Percentiles rank a stretch among this genome's conserved stretches.
Conservation (phyloP, 371 early-diverging fungal species). For the Mortierella sp. region DNA sequence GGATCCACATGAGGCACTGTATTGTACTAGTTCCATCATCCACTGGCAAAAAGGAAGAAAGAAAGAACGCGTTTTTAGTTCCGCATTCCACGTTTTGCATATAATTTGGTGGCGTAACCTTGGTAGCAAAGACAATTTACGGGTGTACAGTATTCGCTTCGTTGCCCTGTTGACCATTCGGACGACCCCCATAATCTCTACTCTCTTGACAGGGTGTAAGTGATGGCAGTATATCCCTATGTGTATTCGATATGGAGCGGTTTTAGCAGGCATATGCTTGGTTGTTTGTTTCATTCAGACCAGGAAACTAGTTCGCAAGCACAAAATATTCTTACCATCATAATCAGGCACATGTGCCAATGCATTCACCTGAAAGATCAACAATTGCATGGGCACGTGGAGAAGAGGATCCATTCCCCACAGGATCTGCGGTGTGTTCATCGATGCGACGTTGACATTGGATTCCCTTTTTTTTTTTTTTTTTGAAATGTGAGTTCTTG, state of each 20-base stretch:
- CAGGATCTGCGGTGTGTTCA: slow-evolving; percentile 28
- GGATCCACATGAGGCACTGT: slow-evolving; percentile 42
- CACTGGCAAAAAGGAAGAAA: slow-evolving; percentile 6
- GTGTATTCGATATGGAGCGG: neutral
- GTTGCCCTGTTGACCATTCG: slow-evolving; percentile 14
- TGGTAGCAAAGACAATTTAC: slow-evolving; percentile 21
- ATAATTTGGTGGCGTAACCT: slow-evolving; percentile 19
- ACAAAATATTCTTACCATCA: too few relatives aligned
- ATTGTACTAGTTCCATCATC: slow-evolving; percentile 38
- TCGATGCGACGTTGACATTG: slow-evolving; percentile 11
- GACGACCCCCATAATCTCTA: slow-evolving; percentile 35
- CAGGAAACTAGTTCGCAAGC: neutral
- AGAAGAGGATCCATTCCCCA: slow-evolving; percentile 51
- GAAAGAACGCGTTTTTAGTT: neutral
- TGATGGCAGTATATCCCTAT: slow-evolving; percentile 38
- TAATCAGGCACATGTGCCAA: slow-evolving; percentile 18
- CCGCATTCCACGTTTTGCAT: too few relatives aligned
- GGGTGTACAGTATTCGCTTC: slow-evolving; percentile 18
- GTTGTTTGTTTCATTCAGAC: neutral
- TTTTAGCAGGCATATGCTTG: neutral
- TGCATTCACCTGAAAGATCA: slow-evolving; percentile 39
- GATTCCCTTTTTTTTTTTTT: too few relatives aligned
- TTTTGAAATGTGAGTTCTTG: neutral
- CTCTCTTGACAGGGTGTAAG: slow-evolving; percentile 20
- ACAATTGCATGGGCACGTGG: slow-evolving; percentile 37